Percentiles rank a stretch among this genome's conserved stretches.
Evolutionary conservation across 2,329 filamentous ascomycete genomes (phyloP).

Genomic region (Fusarium begoniae): DNA sequence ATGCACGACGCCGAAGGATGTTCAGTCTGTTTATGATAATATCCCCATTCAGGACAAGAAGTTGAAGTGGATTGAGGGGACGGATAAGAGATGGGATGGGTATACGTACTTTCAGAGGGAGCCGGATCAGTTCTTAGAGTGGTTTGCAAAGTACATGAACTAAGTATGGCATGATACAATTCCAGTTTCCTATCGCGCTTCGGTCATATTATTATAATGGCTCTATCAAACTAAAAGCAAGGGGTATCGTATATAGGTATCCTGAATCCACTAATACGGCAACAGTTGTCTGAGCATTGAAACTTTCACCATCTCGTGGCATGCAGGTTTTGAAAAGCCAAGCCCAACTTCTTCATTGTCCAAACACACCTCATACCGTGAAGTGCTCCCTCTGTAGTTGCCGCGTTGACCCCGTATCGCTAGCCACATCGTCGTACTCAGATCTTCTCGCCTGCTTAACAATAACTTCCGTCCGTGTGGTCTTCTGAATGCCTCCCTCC

Average conservation of each 20-base stretch:
- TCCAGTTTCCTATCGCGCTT: accelerated
- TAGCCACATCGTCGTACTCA: constrained; percentile 33
- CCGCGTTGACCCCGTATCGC: constrained; percentile 36
- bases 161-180: background rate
- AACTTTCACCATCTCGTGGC: background rate
- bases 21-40: constrained; percentile 28
- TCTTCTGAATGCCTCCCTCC: constrained; percentile 39
- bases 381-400: constrained; percentile 37
- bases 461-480: constrained; percentile 37
- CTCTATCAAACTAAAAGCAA: background rate
- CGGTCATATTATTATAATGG: background rate
- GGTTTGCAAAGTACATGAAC: constrained; percentile 18
- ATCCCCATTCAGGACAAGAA: constrained; percentile 20
- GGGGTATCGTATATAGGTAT: constrained; percentile 13
- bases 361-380: constrained; percentile 12
- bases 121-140: constrained; percentile 26
- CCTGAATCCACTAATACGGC: background rate
- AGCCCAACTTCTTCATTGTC: accelerated
- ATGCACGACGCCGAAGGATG: constrained; percentile 15
- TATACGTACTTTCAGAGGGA: constrained; percentile 29
- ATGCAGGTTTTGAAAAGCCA: background rate
- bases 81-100: constrained; percentile 16
- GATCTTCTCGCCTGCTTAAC: constrained; percentile 32
- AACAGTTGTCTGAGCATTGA: background rate
- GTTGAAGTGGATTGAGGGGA: constrained; percentile 22